Base-by-base conservation (phyloP, 2,329 filamentous ascomycete species). In the Uncinocarpus reesii region DNA sequence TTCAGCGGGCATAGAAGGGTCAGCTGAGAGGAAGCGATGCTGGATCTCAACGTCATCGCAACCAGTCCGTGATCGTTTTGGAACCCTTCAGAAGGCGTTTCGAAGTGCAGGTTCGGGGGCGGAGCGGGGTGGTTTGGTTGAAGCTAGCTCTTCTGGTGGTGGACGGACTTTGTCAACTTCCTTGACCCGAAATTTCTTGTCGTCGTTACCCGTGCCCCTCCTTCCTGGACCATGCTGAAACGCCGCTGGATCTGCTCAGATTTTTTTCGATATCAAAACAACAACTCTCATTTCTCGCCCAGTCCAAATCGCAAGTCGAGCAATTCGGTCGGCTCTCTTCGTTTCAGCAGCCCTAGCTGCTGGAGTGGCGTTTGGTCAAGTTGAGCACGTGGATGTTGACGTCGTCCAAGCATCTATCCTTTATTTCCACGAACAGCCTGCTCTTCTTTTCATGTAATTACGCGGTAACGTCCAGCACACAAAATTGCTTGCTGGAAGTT, bases 311-410 rank as follows among this genome's bases (percentile, higher is more conserved):
- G 8, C 32, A 45, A 36, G 29, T 40, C 5, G 23, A 26, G 6
- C 11, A 23, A 2, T 10, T 28, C 20, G n/a, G 11, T 24, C 20
- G 11, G 6, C 13, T 29, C 31, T 38, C 2, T 37, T 23, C 15
- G 32, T 37, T 37, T 37, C 32, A 37, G 32, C 15, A 28, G 6
- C 6, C 23, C 13, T 37, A 4, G 24, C 35, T 47, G 23, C 23
- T 47, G 4, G n/a, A 41, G 45, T 47, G 45, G 45, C 45, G 45
- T 47, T 47, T 47, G 18, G 45, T 47, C 45, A 41, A 36, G 36
- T 36, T 47, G 45, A 47, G 45, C 45, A 47, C 45, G 45, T 47
- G 45, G 45, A 47, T 36, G 41, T 47, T 41, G 45, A 47, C 36
- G 45, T 47, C 45, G 37, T 47, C 36, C 36, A 40, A 47, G 42